phyloP scores from a whole-genome alignment of 2,329 filamentous ascomycete species.

The Fonsecaea nubica region DNA sequence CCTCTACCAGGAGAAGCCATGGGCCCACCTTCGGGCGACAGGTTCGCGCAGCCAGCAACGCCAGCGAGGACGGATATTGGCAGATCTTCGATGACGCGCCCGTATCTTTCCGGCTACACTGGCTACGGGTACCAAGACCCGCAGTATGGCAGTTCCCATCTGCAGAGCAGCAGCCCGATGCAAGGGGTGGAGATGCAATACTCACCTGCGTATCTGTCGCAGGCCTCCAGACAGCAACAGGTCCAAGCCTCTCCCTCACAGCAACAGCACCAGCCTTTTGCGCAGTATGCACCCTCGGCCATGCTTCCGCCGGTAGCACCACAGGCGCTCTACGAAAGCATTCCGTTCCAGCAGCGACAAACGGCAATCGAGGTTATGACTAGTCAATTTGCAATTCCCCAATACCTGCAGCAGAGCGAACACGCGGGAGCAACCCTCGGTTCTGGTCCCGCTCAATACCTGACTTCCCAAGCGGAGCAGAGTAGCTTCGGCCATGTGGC shows the following conservation, averaged over 20 bases:
- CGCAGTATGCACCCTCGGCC: slow-evolving; percentile 66
- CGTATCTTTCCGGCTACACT: slow-evolving; percentile 49
- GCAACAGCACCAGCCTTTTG: slow-evolving; percentile 61
- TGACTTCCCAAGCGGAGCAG: slow-evolving; percentile 69
- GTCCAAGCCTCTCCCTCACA: slow-evolving; percentile 50
- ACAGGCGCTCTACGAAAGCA: slow-evolving; percentile 73
- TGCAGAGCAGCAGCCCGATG: slow-evolving; percentile 54
- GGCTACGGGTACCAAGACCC: slow-evolving; percentile 64
- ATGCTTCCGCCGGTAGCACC: slow-evolving; percentile 68
- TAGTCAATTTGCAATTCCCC: slow-evolving; percentile 70
- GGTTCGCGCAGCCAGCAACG: slow-evolving; percentile 53
- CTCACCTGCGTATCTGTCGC: slow-evolving; percentile 68
- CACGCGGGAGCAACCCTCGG: slow-evolving; percentile 67
- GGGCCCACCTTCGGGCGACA: slow-evolving; percentile 53
- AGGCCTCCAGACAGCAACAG: slow-evolving; percentile 43
- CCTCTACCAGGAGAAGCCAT: slow-evolving; percentile 44
- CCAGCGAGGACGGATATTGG: slow-evolving; percentile 47
- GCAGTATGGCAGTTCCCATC: slow-evolving; percentile 62
- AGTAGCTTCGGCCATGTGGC: slow-evolving; percentile 67
- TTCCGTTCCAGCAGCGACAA: slow-evolving; percentile 75
- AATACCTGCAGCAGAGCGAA: slow-evolving; percentile 75
- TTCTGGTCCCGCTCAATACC: slow-evolving; percentile 63
- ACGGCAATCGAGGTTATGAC: slow-evolving; percentile 78
- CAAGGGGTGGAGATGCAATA: slow-evolving; percentile 66
- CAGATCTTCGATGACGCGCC: slow-evolving; percentile 46